These are phyloP conservation scores for Hansenula sp. DNA, from an alignment of 1,139 yeast genomes.

Conservation along the genomic window DNA sequence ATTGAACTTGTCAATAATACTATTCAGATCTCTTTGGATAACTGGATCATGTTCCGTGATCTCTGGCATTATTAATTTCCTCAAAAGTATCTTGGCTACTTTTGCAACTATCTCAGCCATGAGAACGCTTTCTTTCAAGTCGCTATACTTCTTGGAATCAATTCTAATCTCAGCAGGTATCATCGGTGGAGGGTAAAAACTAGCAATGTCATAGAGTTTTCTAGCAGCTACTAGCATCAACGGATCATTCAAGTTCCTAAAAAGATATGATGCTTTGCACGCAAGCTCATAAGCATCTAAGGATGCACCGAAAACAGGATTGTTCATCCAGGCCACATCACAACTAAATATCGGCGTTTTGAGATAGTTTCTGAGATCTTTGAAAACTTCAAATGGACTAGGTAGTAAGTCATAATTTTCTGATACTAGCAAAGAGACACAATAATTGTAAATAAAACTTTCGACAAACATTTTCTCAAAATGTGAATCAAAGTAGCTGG, in stretches of 20 bases:
- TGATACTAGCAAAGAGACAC: constrained; percentile 27
- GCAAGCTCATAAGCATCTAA: constrained; percentile 34
- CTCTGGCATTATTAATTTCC: constrained; percentile 10
- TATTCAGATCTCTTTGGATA: constrained; percentile 12
- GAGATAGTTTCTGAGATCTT: constrained; percentile 27
- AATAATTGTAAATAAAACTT: constrained; percentile 35
- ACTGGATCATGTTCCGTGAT: constrained; percentile 6
- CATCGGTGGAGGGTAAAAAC: constrained; percentile 12
- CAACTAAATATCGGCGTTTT: constrained; percentile 30
- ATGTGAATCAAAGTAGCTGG: constrained; percentile 3
- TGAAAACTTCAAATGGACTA: constrained; percentile 34
- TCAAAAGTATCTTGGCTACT: constrained; percentile 15
- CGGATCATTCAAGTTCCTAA: constrained; percentile 21
- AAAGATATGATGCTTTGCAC: constrained; percentile 37
- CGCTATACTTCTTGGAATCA: constrained; percentile 9
- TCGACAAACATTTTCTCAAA: constrained; percentile 32
- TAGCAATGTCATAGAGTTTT: constrained; percentile 15
- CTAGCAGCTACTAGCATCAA: constrained; percentile 6
- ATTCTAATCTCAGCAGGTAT: constrained; percentile 13
- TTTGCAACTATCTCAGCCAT: constrained; percentile 17
- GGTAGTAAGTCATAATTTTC: constrained; percentile 28
- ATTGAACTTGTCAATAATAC: constrained; percentile 6
- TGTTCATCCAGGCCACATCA: constrained; percentile 31
- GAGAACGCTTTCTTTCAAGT: constrained; percentile 14
- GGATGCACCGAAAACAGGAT: constrained; percentile 34